Evolutionary conservation across 2,329 filamentous ascomycete species (phyloP), one percentile per base, ranked within the genome.

Genomic region (Cadophora gregata): DNA sequence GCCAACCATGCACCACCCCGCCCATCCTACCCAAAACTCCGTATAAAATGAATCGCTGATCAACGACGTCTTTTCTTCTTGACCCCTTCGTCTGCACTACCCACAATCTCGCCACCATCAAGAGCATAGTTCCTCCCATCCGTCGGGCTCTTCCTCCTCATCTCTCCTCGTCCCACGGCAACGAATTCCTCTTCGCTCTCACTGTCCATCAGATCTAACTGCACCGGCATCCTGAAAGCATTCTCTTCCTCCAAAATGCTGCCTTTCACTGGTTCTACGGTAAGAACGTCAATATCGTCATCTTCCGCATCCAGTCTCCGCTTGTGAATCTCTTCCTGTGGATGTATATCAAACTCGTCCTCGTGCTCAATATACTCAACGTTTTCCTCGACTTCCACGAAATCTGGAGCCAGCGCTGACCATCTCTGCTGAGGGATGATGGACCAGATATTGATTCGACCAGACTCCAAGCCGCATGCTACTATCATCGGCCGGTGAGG

Each of bases 291-390:
- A 4, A 98, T 90, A 66, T 93, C 90, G 77, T 98, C 96, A 74
- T 98, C 96, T 79, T 99, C 96, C 14, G 91, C 86, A 77, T 98
- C 94, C 1, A 98, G 84, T 51, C 94, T 88, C 33, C 95, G 88
- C 78, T 97, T 95, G 77, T 96, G 93, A 64, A 98, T 90, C 78
- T 98, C 95, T 77, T 97, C 95, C 66, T 95, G 90, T 0, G 93
- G 93, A 77, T 98, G 96, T 65, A 98, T 96, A 78, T 99, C 96
- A 74, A 99, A 99, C 77, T 99, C 96, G 77, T 99, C 96, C 80
- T 99, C 96, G 64, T 88, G 87, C 79, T 99, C 96, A 50, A 96
- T 88, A 77, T 99, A 99, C 78, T 98, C 93, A 25, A 97, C 93
- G 73, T 99, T 99, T 80, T 99, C 96, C 79, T 99, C 96, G 16